Evolutionary conservation across 208 protist species (phyloP), one percentile per base, ranked within the genome.

Genomic region (Trypanosoma theileri): DNA sequence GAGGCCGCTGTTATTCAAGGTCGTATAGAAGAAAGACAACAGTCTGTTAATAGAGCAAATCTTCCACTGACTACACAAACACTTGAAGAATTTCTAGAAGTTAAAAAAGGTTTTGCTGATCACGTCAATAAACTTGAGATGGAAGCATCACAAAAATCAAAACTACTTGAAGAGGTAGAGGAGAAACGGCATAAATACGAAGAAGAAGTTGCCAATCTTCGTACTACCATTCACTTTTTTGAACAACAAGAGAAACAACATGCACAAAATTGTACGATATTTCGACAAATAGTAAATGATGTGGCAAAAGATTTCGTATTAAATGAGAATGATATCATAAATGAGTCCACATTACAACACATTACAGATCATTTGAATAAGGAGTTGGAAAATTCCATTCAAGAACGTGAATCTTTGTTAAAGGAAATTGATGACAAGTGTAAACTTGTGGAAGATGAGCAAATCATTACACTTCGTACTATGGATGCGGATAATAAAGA

Each of bases 1-100:
- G 87, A 92, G 64, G 83, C 87, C 0, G 77, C 84, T 17, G 65
- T 84, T 44, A 79, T 91, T 28, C 69, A 79, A 31, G 88, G 85
- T 26, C 79, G 80, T 16, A 83, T 93, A 21, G 80, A 84, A n/a
- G 83, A 96, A 59, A 85, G 82, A 54, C 74, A 69, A 19, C 73
- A 84, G n/a, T 77, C 70, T 4, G 50, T 68, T 21, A 59, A 59
- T 28, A 63, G 78, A 40, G 53, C 71, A 41, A 66, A 66, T 26
- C 41, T 86, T 12, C 68, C 80, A 3, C 19, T 46, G 9, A 72
- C 58, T 4, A 71, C 42, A 40, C 71, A 89, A 16, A 67, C 77
- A 9, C 46, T 94, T n/a, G 83, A 84, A 50, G 72, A 82, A 41
- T 58, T 91, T 57, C 62, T 86, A 24, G 75, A 86, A 52, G 53